Evolutionary conservation across 805 yeast genomes (phyloP).

Genomic region (Candida incommunis): DNA sequence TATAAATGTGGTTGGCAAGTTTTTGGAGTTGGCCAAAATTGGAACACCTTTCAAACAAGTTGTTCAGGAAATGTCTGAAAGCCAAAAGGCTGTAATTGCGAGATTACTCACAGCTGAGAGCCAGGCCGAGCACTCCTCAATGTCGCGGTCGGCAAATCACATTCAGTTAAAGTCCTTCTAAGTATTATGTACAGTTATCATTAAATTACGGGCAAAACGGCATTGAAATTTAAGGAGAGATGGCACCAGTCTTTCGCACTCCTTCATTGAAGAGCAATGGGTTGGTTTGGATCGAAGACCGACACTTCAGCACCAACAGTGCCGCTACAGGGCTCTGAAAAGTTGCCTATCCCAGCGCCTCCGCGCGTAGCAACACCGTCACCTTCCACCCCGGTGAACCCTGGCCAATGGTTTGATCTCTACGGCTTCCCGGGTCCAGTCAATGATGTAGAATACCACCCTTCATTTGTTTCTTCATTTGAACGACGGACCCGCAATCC

Average conservation of each 20-base stretch:
- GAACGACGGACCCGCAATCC: constrained; percentile 81
- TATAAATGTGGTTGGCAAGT: constrained; percentile 10
- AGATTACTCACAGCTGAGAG: constrained; percentile 11
- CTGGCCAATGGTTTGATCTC: constrained; percentile 63
- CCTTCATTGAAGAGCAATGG: too few relatives aligned
- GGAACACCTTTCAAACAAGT: constrained; percentile 18
- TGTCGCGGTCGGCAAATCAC: constrained; percentile 13
- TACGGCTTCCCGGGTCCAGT: constrained; percentile 95
- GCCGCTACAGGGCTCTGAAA: too few relatives aligned
- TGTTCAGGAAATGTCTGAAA: constrained; percentile 32
- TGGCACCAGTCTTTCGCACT: too few relatives aligned
- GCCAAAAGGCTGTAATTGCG: constrained; percentile 11
- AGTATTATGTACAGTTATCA: background rate
- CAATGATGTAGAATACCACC: constrained; percentile 61
- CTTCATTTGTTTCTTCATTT: constrained; percentile 74
- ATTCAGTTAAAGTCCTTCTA: constrained; percentile 40
- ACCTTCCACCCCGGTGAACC: constrained; percentile 35
- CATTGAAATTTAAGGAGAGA: too few relatives aligned
- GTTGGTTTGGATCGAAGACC: background rate
- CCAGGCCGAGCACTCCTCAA: constrained; percentile 3
- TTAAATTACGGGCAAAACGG: too few relatives aligned
- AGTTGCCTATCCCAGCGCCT: background rate
- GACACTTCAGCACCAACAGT: background rate
- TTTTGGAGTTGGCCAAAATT: constrained; percentile 16
- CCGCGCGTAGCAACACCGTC: constrained; percentile 7